phyloP scores from a whole-genome alignment of 495 filamentous ascomycete genomes.

The Talaromyces stipitatus region DNA sequence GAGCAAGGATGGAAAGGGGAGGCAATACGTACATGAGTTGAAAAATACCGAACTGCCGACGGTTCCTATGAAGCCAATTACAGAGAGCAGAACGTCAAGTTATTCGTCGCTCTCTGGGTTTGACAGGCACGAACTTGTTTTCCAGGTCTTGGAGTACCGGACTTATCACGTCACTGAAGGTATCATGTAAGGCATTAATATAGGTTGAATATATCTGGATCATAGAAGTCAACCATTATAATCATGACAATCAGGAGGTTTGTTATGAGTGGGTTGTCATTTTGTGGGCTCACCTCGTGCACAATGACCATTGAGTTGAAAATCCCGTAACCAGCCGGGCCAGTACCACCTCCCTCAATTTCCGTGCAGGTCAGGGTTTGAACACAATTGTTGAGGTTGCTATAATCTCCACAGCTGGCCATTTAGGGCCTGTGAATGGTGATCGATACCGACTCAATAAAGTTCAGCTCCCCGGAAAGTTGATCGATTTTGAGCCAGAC shows the following conservation, averaged over 20 bases:
- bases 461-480: background rate
- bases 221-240: background rate
- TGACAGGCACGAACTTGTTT: constrained; percentile 23
- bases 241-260: background rate
- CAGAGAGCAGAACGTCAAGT: constrained; percentile 17
- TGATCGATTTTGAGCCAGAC: constrained; percentile 5
- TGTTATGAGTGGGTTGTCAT: no score
- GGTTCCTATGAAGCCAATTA: constrained; percentile 16
- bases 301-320: constrained; percentile 22
- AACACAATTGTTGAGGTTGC: background rate
- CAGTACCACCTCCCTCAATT: constrained; percentile 7
- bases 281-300: constrained; percentile 11
- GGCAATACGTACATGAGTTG: constrained; percentile 7
- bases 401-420: background rate
- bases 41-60: constrained; percentile 16
- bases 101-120: constrained; percentile 11
- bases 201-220: constrained; percentile 9
- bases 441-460: background rate
- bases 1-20: no score
- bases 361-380: constrained; percentile 1
- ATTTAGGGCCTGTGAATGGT: background rate
- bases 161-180: constrained; percentile 5
- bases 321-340: constrained; percentile 19
- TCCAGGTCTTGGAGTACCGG: constrained; percentile 13
- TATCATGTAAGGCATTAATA: background rate